phyloP scores from a whole-genome alignment of 129 eudicot species.

The Centaurea solstitialis region DNA sequence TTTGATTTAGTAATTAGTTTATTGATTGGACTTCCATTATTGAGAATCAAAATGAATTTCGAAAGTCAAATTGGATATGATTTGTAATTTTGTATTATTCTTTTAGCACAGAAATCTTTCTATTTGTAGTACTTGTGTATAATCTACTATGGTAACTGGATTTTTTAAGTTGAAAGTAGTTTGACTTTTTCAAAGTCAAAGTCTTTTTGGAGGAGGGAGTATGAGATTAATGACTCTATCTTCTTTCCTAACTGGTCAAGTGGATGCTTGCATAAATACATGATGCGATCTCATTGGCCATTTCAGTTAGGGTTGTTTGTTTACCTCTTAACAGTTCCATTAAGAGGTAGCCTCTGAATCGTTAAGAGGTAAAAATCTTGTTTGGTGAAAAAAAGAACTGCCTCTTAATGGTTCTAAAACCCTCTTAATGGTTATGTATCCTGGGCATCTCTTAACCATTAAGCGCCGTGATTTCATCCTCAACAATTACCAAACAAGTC shows the following conservation, averaged over 20 bases:
- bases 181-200: conserved; percentile 2
- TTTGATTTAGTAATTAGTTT: not conserved
- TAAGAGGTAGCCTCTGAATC: too few relatives aligned
- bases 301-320: not conserved
- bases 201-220: not conserved
- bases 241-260: not conserved
- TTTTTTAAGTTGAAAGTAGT: not conserved
- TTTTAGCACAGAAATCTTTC: not conserved
- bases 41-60: not conserved
- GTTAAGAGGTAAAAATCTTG: too few relatives aligned
- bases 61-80: not conserved
- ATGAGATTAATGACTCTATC: not conserved
- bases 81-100: not conserved
- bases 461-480: too few relatives aligned
- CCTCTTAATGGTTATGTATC: too few relatives aligned
- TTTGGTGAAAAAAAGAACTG: too few relatives aligned
- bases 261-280: not conserved
- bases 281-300: not conserved
- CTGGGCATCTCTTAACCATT: too few relatives aligned
- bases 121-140: not conserved
- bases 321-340: too few relatives aligned
- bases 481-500: too few relatives aligned
- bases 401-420: too few relatives aligned
- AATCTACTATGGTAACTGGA: not conserved
- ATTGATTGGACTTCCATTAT: conserved; percentile 18